A percentile compares a stretch with the other conserved stretches of the same genome.
Conservation (phyloP, 2,329 filamentous ascomycete genomes). For the Fusarium verticillioides region DNA sequence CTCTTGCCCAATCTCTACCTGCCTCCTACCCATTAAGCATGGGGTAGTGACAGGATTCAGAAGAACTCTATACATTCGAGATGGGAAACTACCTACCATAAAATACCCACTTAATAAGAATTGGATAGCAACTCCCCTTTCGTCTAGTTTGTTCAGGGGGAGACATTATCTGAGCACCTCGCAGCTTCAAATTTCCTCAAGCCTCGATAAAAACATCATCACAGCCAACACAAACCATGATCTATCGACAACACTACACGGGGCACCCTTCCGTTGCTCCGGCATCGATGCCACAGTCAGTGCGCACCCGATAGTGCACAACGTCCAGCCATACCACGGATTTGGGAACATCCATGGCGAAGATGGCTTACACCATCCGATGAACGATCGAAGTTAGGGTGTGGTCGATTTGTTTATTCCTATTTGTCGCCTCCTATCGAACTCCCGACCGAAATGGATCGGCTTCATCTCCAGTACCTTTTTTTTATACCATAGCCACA, state of each 20-base stretch:
- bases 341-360: neutral
- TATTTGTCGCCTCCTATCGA: neutral
- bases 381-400: neutral
- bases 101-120: neutral
- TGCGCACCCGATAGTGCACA: neutral
- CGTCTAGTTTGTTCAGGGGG: neutral
- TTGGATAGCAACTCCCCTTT: neutral
- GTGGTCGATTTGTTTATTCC: neutral
- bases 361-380: neutral
- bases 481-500: neutral
- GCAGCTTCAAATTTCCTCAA: neutral
- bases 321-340: neutral
- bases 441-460: conserved; percentile 9
- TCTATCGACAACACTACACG: neutral
- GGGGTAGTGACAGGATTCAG: neutral
- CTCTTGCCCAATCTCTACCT: neutral
- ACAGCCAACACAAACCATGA: neutral
- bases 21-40: neutral
- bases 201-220: neutral
- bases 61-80: neutral
- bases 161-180: neutral
- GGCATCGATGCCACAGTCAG: neutral
- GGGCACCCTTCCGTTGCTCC: neutral
- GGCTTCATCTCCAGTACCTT: neutral
- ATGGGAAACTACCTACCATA: neutral